Evolutionary conservation across 2,329 filamentous ascomycete species (phyloP).

Genomic region (Phialophora macrospora): DNA sequence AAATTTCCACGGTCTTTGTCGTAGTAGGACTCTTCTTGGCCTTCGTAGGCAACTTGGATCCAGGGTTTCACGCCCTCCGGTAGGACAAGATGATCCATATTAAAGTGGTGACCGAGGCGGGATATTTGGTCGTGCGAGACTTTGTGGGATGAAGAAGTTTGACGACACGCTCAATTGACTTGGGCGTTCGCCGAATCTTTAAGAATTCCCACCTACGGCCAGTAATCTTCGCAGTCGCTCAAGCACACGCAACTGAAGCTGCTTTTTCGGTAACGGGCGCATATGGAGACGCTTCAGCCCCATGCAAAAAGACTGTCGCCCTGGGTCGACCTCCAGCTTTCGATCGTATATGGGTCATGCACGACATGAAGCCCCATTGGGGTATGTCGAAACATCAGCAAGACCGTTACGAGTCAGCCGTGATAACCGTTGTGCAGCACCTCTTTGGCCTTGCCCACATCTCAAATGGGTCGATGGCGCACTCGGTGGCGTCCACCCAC

Average conservation of each 20-base stretch:
- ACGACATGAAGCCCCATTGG: background rate
- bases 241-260: background rate
- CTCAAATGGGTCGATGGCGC: background rate
- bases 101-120: background rate
- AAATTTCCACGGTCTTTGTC: conserved; percentile 2
- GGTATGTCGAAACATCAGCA: background rate
- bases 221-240: background rate
- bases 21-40: background rate
- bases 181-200: background rate
- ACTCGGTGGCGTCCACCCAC: background rate
- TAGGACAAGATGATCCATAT: conserved; percentile 1
- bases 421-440: conserved; percentile 1
- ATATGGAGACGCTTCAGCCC: background rate
- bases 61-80: conserved; percentile 5
- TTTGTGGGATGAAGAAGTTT: background rate
- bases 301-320: background rate
- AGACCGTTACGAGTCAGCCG: background rate
- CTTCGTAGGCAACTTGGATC: background rate
- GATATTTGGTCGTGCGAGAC: background rate
- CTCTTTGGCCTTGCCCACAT: background rate
- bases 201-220: background rate
- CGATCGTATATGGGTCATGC: background rate
- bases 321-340: background rate
- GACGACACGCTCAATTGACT: background rate
- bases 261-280: background rate